phyloP scores from a whole-genome alignment of 345 rosid genomes.

The Populus tremula region DNA sequence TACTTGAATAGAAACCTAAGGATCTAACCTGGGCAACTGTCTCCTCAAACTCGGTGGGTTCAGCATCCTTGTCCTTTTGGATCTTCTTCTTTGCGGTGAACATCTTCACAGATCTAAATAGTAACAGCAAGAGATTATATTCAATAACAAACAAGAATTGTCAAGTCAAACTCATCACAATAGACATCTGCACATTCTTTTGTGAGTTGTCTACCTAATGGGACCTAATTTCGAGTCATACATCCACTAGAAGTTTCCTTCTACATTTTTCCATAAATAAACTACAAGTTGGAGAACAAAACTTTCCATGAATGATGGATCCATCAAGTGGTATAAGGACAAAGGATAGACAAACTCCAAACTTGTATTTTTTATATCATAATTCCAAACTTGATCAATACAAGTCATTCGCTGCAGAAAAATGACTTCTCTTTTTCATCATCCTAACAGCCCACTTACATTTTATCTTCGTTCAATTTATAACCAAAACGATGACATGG shows the following conservation, averaged over 20 bases:
- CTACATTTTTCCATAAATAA: background rate
- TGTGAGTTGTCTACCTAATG: background rate
- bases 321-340: background rate
- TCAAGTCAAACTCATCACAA: background rate
- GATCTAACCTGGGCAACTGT: slow-evolving; percentile 66
- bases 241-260: background rate
- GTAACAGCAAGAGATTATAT: background rate
- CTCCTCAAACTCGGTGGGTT: slow-evolving; percentile 86
- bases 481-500: background rate
- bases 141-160: background rate
- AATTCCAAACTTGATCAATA: background rate
- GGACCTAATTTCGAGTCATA: background rate
- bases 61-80: slow-evolving; percentile 77
- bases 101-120: slow-evolving; percentile 58
- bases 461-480: background rate
- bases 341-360: background rate
- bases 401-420: background rate
- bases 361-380: background rate
- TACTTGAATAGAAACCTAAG: background rate
- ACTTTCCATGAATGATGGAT: background rate
- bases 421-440: background rate
- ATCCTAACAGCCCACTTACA: background rate
- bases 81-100: slow-evolving; percentile 72
- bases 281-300: background rate
- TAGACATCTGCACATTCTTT: background rate